Evolutionary conservation across 768 basidiomycete species (phyloP).

Genomic region (Podaxis sp.): DNA sequence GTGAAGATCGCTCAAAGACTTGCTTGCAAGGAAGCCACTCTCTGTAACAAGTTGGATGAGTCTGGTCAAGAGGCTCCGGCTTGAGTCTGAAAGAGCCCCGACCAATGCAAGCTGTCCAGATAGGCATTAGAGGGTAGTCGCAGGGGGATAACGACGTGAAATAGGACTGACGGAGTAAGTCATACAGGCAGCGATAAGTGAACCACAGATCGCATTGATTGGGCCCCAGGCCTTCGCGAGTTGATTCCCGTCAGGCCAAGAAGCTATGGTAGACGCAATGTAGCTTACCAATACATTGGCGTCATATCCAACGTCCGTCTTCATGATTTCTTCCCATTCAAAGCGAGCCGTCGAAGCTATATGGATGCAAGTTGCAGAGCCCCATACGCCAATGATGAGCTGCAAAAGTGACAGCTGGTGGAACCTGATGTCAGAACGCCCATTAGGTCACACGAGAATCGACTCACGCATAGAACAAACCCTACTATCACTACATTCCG

Average conservation of each 20-base stretch:
- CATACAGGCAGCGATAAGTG: constrained; percentile 2
- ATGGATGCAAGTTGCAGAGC: background rate
- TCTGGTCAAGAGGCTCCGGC: background rate
- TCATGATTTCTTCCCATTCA: background rate
- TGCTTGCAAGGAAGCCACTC: background rate
- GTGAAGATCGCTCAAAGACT: background rate
- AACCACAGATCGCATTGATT: background rate
- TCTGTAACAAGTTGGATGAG: background rate
- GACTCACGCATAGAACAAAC: background rate
- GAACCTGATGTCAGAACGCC: background rate
- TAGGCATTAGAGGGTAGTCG: background rate
- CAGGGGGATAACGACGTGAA: background rate
- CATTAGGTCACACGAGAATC: background rate
- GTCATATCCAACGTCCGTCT: background rate
- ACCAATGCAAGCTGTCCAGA: background rate
- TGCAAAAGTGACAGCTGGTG: constrained; percentile 1
- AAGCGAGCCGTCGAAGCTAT: background rate
- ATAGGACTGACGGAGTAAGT: background rate
- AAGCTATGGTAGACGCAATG: too few relatives aligned
- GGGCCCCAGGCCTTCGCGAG: background rate
- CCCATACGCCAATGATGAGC: constrained; percentile 4
- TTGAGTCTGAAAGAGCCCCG: background rate
- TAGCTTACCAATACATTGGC: background rate
- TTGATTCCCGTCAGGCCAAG: too few relatives aligned
- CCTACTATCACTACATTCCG: background rate